Percentiles rank a stretch among this genome's conserved stretches.
Conservation (phyloP, 805 yeast genomes). For the Helenozyma rhizophorensis region DNA sequence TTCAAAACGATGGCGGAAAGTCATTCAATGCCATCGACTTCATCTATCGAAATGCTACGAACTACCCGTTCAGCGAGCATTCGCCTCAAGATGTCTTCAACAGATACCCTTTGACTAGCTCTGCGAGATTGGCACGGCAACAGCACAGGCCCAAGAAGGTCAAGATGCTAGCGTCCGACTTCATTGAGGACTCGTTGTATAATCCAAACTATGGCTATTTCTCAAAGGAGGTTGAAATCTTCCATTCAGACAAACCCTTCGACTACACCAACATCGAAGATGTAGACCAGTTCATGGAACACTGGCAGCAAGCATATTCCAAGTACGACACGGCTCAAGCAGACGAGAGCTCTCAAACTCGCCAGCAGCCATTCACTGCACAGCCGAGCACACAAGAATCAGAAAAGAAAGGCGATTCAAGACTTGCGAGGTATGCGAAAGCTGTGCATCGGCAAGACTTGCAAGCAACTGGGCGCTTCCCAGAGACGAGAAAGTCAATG, state of each 20-base stretch:
- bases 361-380: background rate
- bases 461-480: slow-evolving; percentile 12
- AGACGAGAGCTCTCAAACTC: no score
- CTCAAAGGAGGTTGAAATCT: slow-evolving; percentile 71
- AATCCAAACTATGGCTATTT: slow-evolving; percentile 83
- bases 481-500: slow-evolving; percentile 32
- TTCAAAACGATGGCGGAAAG: slow-evolving; percentile 16
- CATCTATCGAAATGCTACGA: slow-evolving; percentile 36
- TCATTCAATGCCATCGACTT: slow-evolving; percentile 29
- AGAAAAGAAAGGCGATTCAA: slow-evolving; percentile 3
- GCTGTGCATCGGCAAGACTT: slow-evolving; percentile 20
- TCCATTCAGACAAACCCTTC: slow-evolving; percentile 62
- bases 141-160: slow-evolving; percentile 52
- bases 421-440: slow-evolving; percentile 25
- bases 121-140: slow-evolving; percentile 27
- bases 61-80: slow-evolving; percentile 36
- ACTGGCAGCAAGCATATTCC: slow-evolving; percentile 61
- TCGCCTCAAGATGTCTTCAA: slow-evolving; percentile 38
- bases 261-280: slow-evolving; percentile 54
- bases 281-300: slow-evolving; percentile 64
- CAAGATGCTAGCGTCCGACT: slow-evolving; percentile 73
- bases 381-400: background rate
- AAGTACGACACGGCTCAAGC: slow-evolving; percentile 44
- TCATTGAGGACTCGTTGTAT: slow-evolving; percentile 80
- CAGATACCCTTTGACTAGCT: slow-evolving; percentile 30